phyloP scores from a whole-genome alignment of 768 basidiomycete species.

The Boletus tomentosulus region DNA sequence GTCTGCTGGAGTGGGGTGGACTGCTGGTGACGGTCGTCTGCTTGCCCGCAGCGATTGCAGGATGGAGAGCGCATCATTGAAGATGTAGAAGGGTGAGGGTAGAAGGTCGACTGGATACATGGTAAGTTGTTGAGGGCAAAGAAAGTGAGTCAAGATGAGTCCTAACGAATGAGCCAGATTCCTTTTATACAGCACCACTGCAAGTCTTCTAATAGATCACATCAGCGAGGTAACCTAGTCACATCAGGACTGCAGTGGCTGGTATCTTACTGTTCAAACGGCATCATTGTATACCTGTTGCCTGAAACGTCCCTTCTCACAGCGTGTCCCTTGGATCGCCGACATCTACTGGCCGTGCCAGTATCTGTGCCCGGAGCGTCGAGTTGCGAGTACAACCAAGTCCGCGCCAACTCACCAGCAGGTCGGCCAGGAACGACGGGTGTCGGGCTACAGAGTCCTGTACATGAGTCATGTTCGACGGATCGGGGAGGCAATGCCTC shows the following conservation, averaged over 20 bases:
- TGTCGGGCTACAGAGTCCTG: conserved; percentile 1
- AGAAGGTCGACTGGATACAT: conserved; percentile 39
- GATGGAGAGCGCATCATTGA: conserved; percentile 44
- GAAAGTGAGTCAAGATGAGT: not conserved
- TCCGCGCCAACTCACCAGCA: conserved; percentile 14
- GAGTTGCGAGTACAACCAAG: conserved; percentile 5
- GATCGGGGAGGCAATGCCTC: conserved; percentile 4
- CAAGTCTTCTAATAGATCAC: conserved; percentile 23
- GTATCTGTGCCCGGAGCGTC: conserved; percentile 18
- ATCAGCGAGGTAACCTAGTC: conserved; percentile 34
- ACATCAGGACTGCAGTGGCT: conserved; percentile 24
- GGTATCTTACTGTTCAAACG: conserved; percentile 24
- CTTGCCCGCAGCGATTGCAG: conserved; percentile 41
- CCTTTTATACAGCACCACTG: conserved; percentile 35
- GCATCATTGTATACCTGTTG: conserved; percentile 25
- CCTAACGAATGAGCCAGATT: not conserved
- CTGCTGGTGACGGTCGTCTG: conserved; percentile 27
- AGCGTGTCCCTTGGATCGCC: conserved; percentile 16
- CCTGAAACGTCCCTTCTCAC: conserved; percentile 20
- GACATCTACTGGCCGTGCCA: conserved; percentile 21
- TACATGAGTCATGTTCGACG: conserved; percentile 11
- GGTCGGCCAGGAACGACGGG: conserved; percentile 24
- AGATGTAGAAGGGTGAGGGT: conserved; percentile 50
- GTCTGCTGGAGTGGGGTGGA: conserved; percentile 38
- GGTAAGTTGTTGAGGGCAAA: conserved; percentile 5